These are phyloP conservation scores for Drechmeria coniospora DNA, from an alignment of 2,329 filamentous ascomycete genomes.

Conservation along the genomic window DNA sequence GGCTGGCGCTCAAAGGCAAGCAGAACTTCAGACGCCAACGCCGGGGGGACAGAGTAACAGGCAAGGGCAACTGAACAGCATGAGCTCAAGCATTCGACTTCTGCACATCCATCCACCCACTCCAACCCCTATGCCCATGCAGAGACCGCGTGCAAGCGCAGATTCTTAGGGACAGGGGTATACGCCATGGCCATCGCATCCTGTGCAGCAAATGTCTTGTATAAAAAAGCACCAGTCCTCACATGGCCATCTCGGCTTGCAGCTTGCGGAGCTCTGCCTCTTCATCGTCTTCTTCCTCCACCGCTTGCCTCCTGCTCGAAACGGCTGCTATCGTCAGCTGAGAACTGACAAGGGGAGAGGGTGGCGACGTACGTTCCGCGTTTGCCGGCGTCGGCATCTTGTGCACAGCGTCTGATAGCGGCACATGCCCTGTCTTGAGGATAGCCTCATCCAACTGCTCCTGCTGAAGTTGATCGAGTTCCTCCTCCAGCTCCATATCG, in stretches of 20 bases:
- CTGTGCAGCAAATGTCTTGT: no score
- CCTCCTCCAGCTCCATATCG: constrained; percentile 72
- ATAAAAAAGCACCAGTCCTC: constrained; percentile 10
- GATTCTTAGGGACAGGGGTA: no score
- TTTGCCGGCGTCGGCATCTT: constrained; percentile 61
- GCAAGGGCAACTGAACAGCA: no score
- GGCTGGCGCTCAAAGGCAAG: no score
- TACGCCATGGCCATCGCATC: no score
- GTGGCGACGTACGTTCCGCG: constrained; percentile 55
- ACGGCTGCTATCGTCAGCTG: no score
- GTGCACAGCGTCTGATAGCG: constrained; percentile 63
- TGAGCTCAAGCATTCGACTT: no score
- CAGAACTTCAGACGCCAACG: no score
- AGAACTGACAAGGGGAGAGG: no score
- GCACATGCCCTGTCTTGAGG: constrained; percentile 74
- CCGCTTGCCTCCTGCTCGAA: constrained; percentile 23
- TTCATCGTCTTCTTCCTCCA: constrained; percentile 85
- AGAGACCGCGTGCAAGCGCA: no score
- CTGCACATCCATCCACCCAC: background rate
- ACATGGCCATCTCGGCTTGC: constrained; percentile 97
- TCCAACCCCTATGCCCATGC: no score
- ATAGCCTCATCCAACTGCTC: constrained; percentile 88
- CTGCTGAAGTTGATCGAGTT: constrained; percentile 78
- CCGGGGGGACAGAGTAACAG: no score
- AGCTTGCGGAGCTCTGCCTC: constrained; percentile 87